Evolutionary conservation across 345 rosid species (phyloP).

Genomic region (Triadica sebifera): DNA sequence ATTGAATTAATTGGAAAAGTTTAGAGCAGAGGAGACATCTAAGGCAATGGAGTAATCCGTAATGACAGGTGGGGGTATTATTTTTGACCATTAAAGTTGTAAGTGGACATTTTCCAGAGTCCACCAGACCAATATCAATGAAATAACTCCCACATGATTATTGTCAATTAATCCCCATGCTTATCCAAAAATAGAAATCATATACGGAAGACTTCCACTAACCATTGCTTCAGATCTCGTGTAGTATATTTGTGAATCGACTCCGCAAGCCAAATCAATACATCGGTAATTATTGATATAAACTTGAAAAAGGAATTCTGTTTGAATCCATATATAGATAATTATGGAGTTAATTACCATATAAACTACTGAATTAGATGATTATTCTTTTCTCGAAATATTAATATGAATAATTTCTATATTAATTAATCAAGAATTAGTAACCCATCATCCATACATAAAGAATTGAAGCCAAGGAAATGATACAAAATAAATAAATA

Average conservation of each 20-base stretch:
- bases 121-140: background rate
- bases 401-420: too few relatives aligned
- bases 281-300: too few relatives aligned
- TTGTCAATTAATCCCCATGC: background rate
- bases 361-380: too few relatives aligned
- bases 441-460: too few relatives aligned
- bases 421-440: too few relatives aligned
- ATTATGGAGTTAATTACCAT: too few relatives aligned
- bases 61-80: background rate
- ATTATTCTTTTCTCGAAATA: too few relatives aligned
- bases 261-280: background rate
- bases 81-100: background rate
- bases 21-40: background rate
- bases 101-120: background rate
- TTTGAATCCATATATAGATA: too few relatives aligned
- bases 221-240: background rate
- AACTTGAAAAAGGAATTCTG: too few relatives aligned
- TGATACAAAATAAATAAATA: too few relatives aligned
- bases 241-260: background rate
- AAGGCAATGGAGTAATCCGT: background rate
- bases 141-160: too few relatives aligned
- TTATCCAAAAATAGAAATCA: slow-evolving; percentile 21
- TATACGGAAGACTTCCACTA: background rate
- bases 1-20: background rate
- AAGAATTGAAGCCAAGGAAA: too few relatives aligned